Percentiles rank a stretch among this genome's conserved stretches.
phyloP scores from a whole-genome alignment of 345 rosid genomes.

The Melastoma malabathricum region DNA sequence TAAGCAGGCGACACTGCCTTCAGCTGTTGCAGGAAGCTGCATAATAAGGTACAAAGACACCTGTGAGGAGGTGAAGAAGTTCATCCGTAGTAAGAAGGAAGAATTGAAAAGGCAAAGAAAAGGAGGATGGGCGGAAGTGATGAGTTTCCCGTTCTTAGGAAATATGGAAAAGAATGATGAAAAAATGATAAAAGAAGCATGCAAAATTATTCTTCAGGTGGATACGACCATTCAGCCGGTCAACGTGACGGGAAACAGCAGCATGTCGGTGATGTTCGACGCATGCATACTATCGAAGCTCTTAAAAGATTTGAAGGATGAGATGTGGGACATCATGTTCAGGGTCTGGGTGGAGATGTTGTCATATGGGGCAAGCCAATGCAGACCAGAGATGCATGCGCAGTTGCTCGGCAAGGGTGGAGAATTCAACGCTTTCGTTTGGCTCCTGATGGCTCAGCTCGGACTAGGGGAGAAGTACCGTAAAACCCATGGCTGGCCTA shows the following conservation, averaged over 20 bases:
- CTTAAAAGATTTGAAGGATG: conserved; percentile 8
- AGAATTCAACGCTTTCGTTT: conserved; percentile 42
- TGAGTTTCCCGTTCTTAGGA: no score
- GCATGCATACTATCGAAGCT: conserved; percentile 39
- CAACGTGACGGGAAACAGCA: conserved; percentile 37
- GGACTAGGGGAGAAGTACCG: conserved; percentile 36
- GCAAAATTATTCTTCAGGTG: not conserved
- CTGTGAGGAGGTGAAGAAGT: not conserved
- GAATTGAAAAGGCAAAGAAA: not conserved
- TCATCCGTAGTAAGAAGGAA: not conserved
- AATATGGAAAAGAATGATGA: no score
- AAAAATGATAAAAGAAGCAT: conserved; percentile 3
- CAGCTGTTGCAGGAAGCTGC: not conserved
- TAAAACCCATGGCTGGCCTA: no score
- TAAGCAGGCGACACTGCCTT: conserved; percentile 3
- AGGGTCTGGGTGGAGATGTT: conserved; percentile 50
- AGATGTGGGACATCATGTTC: conserved; percentile 40
- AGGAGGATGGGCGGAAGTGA: no score
- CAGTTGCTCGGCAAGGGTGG: conserved; percentile 53
- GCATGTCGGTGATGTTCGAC: conserved; percentile 55
- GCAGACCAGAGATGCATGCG: conserved; percentile 38
- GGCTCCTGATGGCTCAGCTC: conserved; percentile 67
- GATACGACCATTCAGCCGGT: conserved; percentile 24
- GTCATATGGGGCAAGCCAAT: conserved; percentile 42
- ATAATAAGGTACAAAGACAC: conserved; percentile 7